phyloP scores from a whole-genome alignment of 768 basidiomycete species.

The Cyclocybe aegerita region DNA sequence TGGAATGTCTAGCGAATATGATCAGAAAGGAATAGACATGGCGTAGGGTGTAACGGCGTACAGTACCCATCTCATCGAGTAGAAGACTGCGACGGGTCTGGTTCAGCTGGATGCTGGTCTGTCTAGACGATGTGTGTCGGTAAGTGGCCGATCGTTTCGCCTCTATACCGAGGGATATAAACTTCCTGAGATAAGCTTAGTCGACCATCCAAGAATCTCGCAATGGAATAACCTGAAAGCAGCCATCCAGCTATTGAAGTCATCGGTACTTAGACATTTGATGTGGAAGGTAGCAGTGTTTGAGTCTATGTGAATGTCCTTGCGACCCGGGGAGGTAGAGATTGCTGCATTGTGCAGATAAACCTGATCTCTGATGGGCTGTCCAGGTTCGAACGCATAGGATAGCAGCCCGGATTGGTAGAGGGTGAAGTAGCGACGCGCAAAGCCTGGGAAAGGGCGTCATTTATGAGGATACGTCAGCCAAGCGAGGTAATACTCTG shows the following conservation, averaged over 20 bases:
- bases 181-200: constrained; percentile 47
- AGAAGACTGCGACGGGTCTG: constrained; percentile 49
- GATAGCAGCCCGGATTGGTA: constrained; percentile 66
- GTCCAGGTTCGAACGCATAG: constrained; percentile 74
- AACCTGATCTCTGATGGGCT: constrained; percentile 70
- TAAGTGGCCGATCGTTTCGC: constrained; percentile 41
- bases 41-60: constrained; percentile 27
- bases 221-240: constrained; percentile 58
- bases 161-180: constrained; percentile 52
- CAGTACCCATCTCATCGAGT: constrained; percentile 67
- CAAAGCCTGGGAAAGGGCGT: constrained; percentile 58
- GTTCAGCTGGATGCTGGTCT: constrained; percentile 36
- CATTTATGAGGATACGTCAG: not conserved
- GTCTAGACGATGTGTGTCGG: constrained; percentile 36
- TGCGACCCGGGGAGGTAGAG: constrained; percentile 68
- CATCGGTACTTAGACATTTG: constrained; percentile 68
- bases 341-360: constrained; percentile 71
- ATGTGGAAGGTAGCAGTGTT: constrained; percentile 79
- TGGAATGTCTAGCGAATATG: constrained; percentile 45
- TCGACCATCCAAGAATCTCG: constrained; percentile 4
- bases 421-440: constrained; percentile 78
- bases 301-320: constrained; percentile 81
- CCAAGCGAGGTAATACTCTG: constrained; percentile 21
- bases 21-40: not conserved
- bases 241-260: constrained; percentile 74